Percentiles rank a stretch among this genome's conserved stretches.
phyloP scores from a whole-genome alignment of 768 basidiomycete genomes.

The Galerina sulciceps region DNA sequence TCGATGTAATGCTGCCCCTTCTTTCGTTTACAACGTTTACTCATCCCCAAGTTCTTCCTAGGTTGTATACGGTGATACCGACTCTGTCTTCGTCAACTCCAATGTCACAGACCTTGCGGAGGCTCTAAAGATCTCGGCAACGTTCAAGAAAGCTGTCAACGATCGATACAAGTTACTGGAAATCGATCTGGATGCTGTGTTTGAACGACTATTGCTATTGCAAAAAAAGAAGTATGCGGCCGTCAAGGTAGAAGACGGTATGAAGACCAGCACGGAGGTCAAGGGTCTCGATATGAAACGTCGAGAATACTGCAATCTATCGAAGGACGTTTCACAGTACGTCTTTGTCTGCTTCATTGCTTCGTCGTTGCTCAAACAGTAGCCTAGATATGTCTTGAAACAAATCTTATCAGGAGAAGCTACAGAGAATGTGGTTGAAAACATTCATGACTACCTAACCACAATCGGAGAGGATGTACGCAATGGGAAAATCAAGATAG shows the following conservation, averaged over 20 bases:
- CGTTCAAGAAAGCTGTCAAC: conserved; percentile 96
- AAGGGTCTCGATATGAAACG: conserved; percentile 99
- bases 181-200: conserved; percentile 94
- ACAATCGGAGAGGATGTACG: conserved; percentile 80
- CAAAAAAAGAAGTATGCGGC: conserved; percentile 99
- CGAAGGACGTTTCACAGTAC: conserved; percentile 91
- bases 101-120: conserved; percentile 87
- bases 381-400: conserved; percentile 81
- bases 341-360: conserved; percentile 30
- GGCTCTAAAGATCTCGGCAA: conserved; percentile 87
- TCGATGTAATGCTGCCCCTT: conserved; percentile 66
- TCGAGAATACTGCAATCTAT: conserved; percentile 90
- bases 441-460: conserved; percentile 90
- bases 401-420: conserved; percentile 91
- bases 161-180: conserved; percentile 94
- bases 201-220: conserved; percentile 87
- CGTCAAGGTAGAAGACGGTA: conserved; percentile 86
- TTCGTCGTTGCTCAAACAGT: background rate
- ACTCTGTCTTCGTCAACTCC: conserved; percentile 98
- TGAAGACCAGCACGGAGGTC: conserved; percentile 80
- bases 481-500: conserved; percentile 76
- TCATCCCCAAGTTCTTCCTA: conserved; percentile 31
- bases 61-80: conserved; percentile 99
- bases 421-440: conserved; percentile 86
- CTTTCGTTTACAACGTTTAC: background rate